Base-by-base conservation (phyloP, 257 asterid species). In the Solanum okadae region DNA sequence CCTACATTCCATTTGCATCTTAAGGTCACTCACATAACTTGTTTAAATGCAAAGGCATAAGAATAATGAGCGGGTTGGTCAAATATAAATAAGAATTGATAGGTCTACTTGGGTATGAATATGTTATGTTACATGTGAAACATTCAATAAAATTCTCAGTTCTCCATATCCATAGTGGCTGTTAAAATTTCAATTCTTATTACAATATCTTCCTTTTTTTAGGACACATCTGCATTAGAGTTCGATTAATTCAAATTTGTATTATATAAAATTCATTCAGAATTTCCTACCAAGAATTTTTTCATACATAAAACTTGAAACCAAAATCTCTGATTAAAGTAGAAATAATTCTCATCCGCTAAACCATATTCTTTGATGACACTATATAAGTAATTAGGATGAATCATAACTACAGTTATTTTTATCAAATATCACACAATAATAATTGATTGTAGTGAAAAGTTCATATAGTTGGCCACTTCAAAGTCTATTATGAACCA, bases 271-370 rank as follows among this genome's bases (percentile, higher is more conserved):
- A 49, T 15, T 15, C 22, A 49, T 49, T 15, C 8, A 15, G 1
- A 5, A 14, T 5, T 49, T 1, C 3, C 12, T 59, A 59, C 3
- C 11, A 59, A 56, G 0, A 3, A 0, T 0, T 1, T 7, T 8
- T 59, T 8, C 25, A 61, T 23, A 9, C 6, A 1, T 25, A 61
- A 59, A 61, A 0, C n/a, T 22, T 1, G 0, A 9, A 61, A 10
- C 1, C 14, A 61, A 1, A 59, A 22, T 23, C 5, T 61, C 12
- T 61, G 2, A 61, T 22, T 8, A 22, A 61, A 9, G 5, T 2
- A 22, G 4, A 9, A 61, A 61, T 0, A 1, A 61, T 1, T 37
- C 14, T 22, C 68, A 61, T 42, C 5, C 15, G 49, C 15, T 42
- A 42, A 42, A 42, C 15, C 49, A 42, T 42, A 42, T 42, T 40